Evolutionary conservation across 176 grass and related monocot genomes (phyloP).

Genomic region (Ananas comosus): DNA sequence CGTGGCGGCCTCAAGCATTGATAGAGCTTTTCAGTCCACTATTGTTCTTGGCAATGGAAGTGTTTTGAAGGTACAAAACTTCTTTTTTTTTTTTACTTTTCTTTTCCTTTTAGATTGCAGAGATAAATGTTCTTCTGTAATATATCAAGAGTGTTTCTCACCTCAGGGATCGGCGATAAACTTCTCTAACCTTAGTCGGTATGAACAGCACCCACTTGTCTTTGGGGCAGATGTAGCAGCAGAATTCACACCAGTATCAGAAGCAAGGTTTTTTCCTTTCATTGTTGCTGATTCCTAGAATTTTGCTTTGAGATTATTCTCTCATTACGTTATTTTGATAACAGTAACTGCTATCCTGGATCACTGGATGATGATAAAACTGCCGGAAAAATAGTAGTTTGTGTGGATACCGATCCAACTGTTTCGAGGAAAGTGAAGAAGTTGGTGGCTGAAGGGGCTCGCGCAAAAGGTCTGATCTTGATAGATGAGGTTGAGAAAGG

Average conservation of each 20-base stretch:
- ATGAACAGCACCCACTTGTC: slow-evolving; percentile 42
- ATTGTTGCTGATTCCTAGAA: not conserved
- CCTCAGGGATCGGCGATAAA: slow-evolving; percentile 64
- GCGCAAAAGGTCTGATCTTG: slow-evolving; percentile 60
- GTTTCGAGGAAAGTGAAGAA: slow-evolving; percentile 71
- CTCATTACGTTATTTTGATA: not conserved
- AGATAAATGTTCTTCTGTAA: not conserved
- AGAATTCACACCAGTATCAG: slow-evolving; percentile 48
- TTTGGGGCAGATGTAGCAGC: slow-evolving; percentile 40
- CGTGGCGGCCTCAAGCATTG: slow-evolving; percentile 81
- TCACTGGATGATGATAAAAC: slow-evolving; percentile 68
- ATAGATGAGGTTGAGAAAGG: slow-evolving; percentile 53
- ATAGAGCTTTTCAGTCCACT: slow-evolving; percentile 65
- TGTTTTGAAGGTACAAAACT: slow-evolving; percentile 53
- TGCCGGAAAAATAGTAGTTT: slow-evolving; percentile 79
- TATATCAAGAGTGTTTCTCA: not conserved
- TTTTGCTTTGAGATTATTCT: not conserved
- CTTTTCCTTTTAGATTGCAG: not conserved
- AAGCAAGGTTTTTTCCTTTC: slow-evolving; percentile 56
- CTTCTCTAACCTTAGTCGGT: slow-evolving; percentile 73
- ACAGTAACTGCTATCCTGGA: slow-evolving; percentile 90
- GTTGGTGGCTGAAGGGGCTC: slow-evolving; percentile 48
- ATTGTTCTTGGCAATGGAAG: slow-evolving; percentile 62
- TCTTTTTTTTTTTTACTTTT: not conserved
- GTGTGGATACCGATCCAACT: slow-evolving; percentile 48